A percentile compares a stretch with the other conserved stretches of the same genome.
These are phyloP conservation scores for Nepenthes gracilis DNA, from an alignment of 148 eudicot genomes.

Conservation along the genomic window DNA sequence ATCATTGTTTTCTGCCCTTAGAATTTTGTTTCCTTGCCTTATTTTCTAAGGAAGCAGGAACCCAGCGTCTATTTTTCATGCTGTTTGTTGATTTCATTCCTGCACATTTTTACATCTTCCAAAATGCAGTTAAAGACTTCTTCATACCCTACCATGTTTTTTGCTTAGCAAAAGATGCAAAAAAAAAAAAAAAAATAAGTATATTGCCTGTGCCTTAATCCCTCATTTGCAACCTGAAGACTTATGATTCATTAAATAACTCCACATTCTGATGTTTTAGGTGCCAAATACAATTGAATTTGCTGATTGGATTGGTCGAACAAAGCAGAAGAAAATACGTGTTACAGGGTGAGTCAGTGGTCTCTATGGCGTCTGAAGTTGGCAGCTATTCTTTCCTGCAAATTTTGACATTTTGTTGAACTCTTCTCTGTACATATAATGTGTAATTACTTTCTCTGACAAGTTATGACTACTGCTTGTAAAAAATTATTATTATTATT, in stretches of 20 bases:
- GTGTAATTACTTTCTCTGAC: not conserved
- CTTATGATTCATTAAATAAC: not conserved
- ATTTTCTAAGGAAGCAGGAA: no score
- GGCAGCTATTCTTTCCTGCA: not conserved
- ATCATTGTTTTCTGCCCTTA: no score
- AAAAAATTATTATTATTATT: not conserved
- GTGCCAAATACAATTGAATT: constrained; percentile 94
- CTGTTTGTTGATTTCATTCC: no score
- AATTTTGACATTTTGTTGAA: not conserved
- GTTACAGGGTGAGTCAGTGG: constrained; percentile 68
- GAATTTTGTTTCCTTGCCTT: no score
- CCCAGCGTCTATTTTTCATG: no score
- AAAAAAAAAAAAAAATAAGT: no score
- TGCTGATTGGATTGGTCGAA: constrained; percentile 99
- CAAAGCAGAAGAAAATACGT: constrained; percentile 85
- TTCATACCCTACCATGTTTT: no score
- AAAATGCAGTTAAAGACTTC: no score
- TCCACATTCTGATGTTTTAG: constrained; percentile 21
- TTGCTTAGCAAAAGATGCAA: no score
- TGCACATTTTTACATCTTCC: no score
- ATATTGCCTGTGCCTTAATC: not conserved
- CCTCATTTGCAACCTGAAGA: not conserved
- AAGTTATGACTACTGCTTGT: constrained; percentile 3
- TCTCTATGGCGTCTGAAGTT: constrained; percentile 8
- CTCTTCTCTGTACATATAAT: not conserved